Percentiles rank a stretch among this genome's conserved stretches.
Conservation (phyloP, 306 rosid species). For the Senna tora region DNA sequence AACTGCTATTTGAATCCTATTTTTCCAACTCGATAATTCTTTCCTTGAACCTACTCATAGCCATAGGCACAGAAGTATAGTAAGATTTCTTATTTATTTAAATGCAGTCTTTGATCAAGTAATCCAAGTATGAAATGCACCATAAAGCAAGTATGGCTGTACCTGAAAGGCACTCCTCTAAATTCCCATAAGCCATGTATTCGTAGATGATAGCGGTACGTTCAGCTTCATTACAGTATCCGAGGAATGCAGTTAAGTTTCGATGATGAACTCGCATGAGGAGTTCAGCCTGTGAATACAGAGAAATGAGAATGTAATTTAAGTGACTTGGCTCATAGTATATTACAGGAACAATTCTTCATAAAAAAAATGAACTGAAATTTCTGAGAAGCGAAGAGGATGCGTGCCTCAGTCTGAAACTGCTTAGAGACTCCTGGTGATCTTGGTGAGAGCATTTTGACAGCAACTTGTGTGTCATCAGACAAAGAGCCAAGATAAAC, state of each 20-base stretch:
- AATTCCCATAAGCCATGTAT: constrained; percentile 39
- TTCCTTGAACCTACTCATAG: constrained; percentile 28
- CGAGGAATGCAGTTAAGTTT: constrained; percentile 55
- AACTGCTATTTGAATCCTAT: constrained; percentile 40
- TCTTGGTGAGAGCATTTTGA: constrained; percentile 54
- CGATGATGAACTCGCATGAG: constrained; percentile 58
- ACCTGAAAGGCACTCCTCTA: constrained; percentile 39
- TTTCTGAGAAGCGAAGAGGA: neutral
- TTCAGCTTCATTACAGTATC: constrained; percentile 41
- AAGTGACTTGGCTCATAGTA: neutral
- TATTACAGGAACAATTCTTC: neutral
- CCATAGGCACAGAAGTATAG: neutral
- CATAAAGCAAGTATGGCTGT: neutral
- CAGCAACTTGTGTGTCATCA: constrained; percentile 56
- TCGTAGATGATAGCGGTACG: constrained; percentile 35
- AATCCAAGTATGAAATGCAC: constrained; percentile 10
- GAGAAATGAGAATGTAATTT: neutral
- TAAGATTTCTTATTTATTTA: neutral
- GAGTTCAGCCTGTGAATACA: constrained; percentile 46
- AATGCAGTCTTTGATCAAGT: neutral
- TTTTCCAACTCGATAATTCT: constrained; percentile 39
- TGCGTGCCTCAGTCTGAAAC: constrained; percentile 63
- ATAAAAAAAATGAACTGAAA: constrained; percentile 7
- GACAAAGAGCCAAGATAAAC: constrained; percentile 55
- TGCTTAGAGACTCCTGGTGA: constrained; percentile 45